Conservation (phyloP, 2,329 filamentous ascomycete genomes). For the Neopestalotiopsis rosae region DNA sequence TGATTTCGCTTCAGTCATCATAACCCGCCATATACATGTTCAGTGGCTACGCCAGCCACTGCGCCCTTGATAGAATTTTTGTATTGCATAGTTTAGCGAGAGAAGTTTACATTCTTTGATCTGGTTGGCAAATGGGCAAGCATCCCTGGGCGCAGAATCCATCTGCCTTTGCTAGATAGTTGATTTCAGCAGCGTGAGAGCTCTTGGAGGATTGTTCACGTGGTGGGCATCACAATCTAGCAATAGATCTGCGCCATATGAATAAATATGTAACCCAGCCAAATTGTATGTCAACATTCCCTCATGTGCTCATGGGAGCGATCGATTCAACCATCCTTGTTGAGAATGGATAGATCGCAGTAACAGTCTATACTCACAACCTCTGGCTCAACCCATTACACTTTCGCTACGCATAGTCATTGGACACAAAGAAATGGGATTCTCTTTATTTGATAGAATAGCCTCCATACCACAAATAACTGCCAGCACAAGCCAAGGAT, state of each 20-base stretch:
- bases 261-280: no score
- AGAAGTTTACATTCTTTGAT: neutral
- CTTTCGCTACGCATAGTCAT: no score
- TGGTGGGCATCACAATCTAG: neutral
- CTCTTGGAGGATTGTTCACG: neutral
- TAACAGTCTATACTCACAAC: no score
- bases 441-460: constrained; percentile 44
- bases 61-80: neutral
- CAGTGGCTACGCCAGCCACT: no score
- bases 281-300: no score
- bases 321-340: no score
- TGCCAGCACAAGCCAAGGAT: constrained; percentile 52
- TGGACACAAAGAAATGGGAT: neutral
- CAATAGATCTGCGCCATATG: neutral
- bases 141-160: neutral
- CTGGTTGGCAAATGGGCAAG: neutral
- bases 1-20: neutral
- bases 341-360: no score
- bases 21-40: no score
- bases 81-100: neutral
- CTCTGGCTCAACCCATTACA: no score
- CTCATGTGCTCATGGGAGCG: no score
- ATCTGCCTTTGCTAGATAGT: neutral
- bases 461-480: constrained; percentile 54
- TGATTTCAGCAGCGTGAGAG: neutral